A percentile compares a stretch with the other conserved stretches of the same genome.
These are phyloP conservation scores for Pseudozyma flocculosa DNA, from an alignment of 1,284 basidiomycete species.

Conservation along the genomic window DNA sequence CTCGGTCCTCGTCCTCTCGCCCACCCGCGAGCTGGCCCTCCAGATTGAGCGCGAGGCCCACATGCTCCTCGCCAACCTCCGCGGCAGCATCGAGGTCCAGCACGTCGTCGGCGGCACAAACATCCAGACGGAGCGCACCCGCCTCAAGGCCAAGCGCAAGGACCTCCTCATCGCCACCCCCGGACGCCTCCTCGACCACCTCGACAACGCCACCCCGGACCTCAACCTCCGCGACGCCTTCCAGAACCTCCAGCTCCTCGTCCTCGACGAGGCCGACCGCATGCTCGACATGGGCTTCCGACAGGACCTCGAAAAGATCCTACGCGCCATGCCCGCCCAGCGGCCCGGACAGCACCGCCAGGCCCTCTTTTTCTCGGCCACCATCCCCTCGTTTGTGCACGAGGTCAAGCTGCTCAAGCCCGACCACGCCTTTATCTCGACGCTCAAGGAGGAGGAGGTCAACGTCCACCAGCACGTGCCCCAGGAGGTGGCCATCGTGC, in stretches of 20 bases:
- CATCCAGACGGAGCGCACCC: constrained; percentile 54
- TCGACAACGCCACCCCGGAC: constrained; percentile 58
- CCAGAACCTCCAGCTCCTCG: constrained; percentile 53
- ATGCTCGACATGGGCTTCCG: constrained; percentile 59
- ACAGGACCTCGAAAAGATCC: constrained; percentile 50
- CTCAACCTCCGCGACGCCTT: constrained; percentile 47
- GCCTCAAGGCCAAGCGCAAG: constrained; percentile 44
- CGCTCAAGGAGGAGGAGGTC: constrained; percentile 66
- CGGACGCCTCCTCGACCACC: constrained; percentile 62
- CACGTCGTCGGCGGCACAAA: constrained; percentile 62
- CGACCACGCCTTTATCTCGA: constrained; percentile 68
- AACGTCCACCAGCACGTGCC: constrained; percentile 71
- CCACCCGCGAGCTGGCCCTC: constrained; percentile 62
- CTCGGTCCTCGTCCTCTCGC: constrained; percentile 61
- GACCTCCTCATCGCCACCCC: constrained; percentile 63
- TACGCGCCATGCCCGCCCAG: constrained; percentile 57
- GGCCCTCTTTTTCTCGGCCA: constrained; percentile 62
- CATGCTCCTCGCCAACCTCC: constrained; percentile 38
- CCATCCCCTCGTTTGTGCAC: constrained; percentile 60
- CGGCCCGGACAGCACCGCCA: constrained; percentile 59
- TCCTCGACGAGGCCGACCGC: constrained; percentile 63
- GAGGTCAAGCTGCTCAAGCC: constrained; percentile 46
- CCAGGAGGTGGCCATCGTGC: constrained; percentile 59
- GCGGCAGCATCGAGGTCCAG: constrained; percentile 52
- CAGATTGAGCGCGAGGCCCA: constrained; percentile 57